A percentile compares a stretch with the other conserved stretches of the same genome.
Evolutionary conservation across 139 green algal species (phyloP).

Genomic region (Chlorella sp.): DNA sequence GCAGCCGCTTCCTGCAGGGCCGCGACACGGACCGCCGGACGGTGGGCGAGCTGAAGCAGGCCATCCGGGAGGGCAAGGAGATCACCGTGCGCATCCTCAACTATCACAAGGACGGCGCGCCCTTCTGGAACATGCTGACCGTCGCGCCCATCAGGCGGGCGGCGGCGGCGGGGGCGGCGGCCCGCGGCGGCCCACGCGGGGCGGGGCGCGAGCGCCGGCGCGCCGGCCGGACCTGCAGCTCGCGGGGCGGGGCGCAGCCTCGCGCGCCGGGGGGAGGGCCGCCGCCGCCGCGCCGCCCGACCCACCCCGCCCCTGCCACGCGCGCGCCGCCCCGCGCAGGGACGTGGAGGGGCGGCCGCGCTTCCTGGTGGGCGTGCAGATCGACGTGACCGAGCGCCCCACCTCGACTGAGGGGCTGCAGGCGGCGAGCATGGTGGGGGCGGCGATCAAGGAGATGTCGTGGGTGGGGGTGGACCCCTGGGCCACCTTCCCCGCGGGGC

Average conservation of each 20-base stretch:
- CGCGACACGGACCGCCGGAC: constrained; percentile 77
- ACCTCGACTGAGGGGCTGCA: constrained; percentile 45
- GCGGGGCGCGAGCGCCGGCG: not conserved
- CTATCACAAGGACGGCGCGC: constrained; percentile 84
- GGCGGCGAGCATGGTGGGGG: constrained; percentile 48
- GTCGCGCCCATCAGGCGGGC: constrained; percentile 81
- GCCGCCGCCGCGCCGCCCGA: not conserved
- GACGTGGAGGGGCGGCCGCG: constrained; percentile 77
- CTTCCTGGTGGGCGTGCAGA: constrained; percentile 94
- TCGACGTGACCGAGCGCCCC: constrained; percentile 65
- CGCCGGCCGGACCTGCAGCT: not conserved
- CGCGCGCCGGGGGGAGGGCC: not conserved
- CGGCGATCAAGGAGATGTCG: constrained; percentile 56
- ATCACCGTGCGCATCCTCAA: constrained; percentile 94
- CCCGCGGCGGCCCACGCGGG: not conserved
- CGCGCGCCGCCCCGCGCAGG: not conserved
- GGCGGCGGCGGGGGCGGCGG: not conserved
- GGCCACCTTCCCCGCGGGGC: constrained; percentile 48
- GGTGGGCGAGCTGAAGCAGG: constrained; percentile 78
- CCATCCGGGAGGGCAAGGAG: constrained; percentile 72
- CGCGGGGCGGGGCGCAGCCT: not conserved
- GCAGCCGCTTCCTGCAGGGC: constrained; percentile 86
- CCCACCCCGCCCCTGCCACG: not conserved
- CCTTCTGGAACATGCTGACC: constrained; percentile 99
- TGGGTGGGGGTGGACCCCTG: constrained; percentile 67